Percentiles rank a stretch among this genome's conserved stretches.
Evolutionary conservation across 805 yeast species (phyloP).

Genomic region (Monosporozyma servazzii): DNA sequence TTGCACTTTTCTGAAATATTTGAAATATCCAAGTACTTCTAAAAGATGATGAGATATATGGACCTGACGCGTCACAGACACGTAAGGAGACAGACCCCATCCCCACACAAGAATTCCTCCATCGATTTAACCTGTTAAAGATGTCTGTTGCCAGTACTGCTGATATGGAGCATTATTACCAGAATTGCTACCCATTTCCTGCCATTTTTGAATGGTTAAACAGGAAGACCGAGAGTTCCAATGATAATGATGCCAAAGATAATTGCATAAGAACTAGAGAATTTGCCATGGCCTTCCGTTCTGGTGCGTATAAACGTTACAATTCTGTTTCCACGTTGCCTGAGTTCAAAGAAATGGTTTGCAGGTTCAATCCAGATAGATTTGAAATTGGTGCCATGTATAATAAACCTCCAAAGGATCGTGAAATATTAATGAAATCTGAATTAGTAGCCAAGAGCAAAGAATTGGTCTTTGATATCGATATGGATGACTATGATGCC

Average conservation of each 20-base stretch:
- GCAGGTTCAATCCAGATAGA: constrained; percentile 70
- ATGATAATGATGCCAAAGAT: constrained; percentile 43
- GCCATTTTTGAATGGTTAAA: constrained; percentile 81
- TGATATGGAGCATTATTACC: constrained; percentile 67
- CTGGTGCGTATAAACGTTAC: constrained; percentile 87
- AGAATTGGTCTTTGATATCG: constrained; percentile 92
- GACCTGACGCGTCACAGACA: neutral
- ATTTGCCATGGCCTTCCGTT: constrained; percentile 80
- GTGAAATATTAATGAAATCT: constrained; percentile 65
- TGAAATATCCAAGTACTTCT: neutral
- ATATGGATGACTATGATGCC: constrained; percentile 93
- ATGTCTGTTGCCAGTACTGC: constrained; percentile 31
- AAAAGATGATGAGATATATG: neutral
- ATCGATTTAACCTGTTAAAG: neutral
- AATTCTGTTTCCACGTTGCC: constrained; percentile 58
- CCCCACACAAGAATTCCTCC: neutral
- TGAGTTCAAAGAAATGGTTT: constrained; percentile 72
- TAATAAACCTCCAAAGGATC: constrained; percentile 75
- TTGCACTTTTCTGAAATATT: neutral
- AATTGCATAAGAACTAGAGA: constrained; percentile 82
- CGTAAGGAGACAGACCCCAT: neutral
- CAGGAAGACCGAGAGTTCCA: constrained; percentile 41
- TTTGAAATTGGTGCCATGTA: constrained; percentile 94
- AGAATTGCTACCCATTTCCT: constrained; percentile 64
- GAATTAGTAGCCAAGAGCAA: constrained; percentile 75